Percentiles rank a stretch among this genome's conserved stretches.
phyloP scores from a whole-genome alignment of 2,329 filamentous ascomycete genomes.

The Elsinoe necatrix region DNA sequence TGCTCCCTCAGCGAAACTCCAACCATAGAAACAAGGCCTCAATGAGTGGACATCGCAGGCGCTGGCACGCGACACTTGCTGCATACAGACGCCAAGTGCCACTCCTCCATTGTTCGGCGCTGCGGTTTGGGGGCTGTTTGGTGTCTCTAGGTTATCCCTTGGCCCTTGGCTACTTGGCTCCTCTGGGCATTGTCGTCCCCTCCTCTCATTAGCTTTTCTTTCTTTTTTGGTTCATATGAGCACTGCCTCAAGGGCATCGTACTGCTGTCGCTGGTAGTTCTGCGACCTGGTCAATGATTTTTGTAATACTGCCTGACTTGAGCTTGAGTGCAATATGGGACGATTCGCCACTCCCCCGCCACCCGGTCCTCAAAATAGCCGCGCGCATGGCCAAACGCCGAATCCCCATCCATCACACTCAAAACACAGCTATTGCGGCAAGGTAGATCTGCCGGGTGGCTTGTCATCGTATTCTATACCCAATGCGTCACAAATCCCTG shows the following conservation, averaged over 20 bases:
- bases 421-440: background rate
- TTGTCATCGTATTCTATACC: background rate
- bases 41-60: background rate
- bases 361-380: background rate
- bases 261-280: background rate
- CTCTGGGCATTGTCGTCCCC: background rate
- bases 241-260: background rate
- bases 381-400: conserved; percentile 9
- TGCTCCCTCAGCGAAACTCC: background rate
- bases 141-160: background rate
- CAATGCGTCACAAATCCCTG: background rate
- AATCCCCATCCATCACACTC: background rate
- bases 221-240: background rate
- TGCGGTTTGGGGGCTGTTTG: background rate
- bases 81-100: conserved; percentile 5
- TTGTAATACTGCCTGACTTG: too few species aligned
- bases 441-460: conserved; percentile 4
- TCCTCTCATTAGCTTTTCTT: background rate
- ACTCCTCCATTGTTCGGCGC: background rate
- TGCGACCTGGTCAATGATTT: too few species aligned
- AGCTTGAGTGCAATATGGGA: background rate
- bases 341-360: background rate
- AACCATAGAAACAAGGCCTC: background rate
- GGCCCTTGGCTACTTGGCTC: background rate
- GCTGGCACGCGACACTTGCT: conserved; percentile 10